Percentiles rank a stretch among this genome's conserved stretches.
phyloP scores from a whole-genome alignment of 345 rosid genomes.

The Carallia brachiata region DNA sequence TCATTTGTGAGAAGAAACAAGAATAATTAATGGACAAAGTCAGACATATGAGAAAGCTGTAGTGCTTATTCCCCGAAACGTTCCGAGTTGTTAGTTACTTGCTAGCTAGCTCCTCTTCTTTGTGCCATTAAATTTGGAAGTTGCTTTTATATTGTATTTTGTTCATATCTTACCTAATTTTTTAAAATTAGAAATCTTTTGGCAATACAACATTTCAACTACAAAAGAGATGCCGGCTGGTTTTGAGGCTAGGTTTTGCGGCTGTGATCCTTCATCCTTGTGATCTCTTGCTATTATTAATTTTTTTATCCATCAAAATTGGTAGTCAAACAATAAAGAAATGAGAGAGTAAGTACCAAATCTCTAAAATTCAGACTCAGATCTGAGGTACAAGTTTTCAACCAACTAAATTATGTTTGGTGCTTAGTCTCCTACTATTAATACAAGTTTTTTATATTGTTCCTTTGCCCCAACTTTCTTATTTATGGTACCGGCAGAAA shows the following conservation, averaged over 20 bases:
- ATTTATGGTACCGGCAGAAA: too few relatives aligned
- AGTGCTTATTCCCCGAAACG: background rate
- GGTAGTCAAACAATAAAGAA: too few relatives aligned
- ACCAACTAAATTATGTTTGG: too few relatives aligned
- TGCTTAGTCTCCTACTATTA: too few relatives aligned
- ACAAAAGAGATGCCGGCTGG: background rate
- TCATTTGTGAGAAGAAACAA: slow-evolving; percentile 4
- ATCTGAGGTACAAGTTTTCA: too few relatives aligned
- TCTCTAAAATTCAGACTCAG: too few relatives aligned
- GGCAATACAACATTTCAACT: background rate
- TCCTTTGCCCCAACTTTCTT: too few relatives aligned
- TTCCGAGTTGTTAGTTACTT: background rate
- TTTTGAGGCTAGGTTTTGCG: background rate
- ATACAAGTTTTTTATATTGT: too few relatives aligned
- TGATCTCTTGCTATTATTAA: too few relatives aligned
- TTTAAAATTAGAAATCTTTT: background rate
- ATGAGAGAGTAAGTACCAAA: too few relatives aligned
- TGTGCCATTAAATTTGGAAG: slow-evolving; percentile 12
- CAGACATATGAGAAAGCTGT: background rate
- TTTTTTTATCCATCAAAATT: too few relatives aligned
- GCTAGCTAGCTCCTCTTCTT: slow-evolving; percentile 14
- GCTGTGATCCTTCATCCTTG: too few relatives aligned
- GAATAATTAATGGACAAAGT: background rate
- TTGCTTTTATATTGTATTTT: background rate
- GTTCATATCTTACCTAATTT: background rate